Percentiles rank a stretch among this genome's conserved stretches.
Conservation (phyloP, 176 grass and related monocot species). For the Cenchrus fungigraminus region DNA sequence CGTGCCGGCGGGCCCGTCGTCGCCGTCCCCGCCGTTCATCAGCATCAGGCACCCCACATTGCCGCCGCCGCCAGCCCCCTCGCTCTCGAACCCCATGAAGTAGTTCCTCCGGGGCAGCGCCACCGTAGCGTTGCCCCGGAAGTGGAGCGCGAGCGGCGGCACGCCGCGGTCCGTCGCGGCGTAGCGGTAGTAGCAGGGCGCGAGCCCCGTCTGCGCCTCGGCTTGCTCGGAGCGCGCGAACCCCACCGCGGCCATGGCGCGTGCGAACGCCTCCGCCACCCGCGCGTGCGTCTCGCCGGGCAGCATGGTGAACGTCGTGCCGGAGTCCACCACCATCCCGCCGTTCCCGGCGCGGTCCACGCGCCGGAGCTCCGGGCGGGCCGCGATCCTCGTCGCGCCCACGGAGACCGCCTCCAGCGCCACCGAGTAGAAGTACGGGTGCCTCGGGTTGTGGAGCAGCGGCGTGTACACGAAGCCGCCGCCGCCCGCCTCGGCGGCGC, state of each 20-base stretch:
- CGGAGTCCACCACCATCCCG: slow-evolving; percentile 92
- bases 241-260: slow-evolving; percentile 50
- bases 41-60: slow-evolving; percentile 82
- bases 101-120: slow-evolving; percentile 80
- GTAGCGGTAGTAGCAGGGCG: slow-evolving; percentile 74
- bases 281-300: slow-evolving; percentile 65
- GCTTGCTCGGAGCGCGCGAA: slow-evolving; percentile 53
- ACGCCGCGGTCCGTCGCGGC: slow-evolving; percentile 47
- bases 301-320: slow-evolving; percentile 92
- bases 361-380: slow-evolving; percentile 44
- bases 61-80: not conserved
- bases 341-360: slow-evolving; percentile 80
- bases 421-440: slow-evolving; percentile 87
- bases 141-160: slow-evolving; percentile 69
- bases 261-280: slow-evolving; percentile 59
- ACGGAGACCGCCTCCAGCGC: slow-evolving; percentile 73
- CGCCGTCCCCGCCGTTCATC: slow-evolving; percentile 61
- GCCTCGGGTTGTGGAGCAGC: slow-evolving; percentile 81
- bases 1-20: slow-evolving; percentile 74
- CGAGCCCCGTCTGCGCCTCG: slow-evolving; percentile 63
- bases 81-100: slow-evolving; percentile 87
- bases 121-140: slow-evolving; percentile 75
- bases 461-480: slow-evolving; percentile 74
- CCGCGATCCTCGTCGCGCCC: slow-evolving; percentile 42
- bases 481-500: not conserved